Evolutionary conservation across 1,284 basidiomycete species (phyloP).

Genomic region (Cryptococcus sp.): DNA sequence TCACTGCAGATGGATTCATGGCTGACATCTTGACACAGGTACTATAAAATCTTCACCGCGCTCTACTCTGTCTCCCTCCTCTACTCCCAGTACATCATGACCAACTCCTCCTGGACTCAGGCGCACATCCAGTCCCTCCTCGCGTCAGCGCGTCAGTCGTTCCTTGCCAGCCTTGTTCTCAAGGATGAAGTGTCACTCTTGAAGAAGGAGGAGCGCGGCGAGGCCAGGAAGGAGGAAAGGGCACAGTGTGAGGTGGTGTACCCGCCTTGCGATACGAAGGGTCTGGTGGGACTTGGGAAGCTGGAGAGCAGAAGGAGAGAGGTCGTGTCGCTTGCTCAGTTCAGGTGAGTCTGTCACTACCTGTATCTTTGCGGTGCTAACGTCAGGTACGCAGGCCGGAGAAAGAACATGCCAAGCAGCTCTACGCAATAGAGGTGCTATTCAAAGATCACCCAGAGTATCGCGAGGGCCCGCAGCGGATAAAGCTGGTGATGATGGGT

Average conservation of each 20-base stretch:
- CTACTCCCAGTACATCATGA: conserved; percentile 70
- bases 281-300: conserved; percentile 61
- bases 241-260: conserved; percentile 61
- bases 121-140: conserved; percentile 75
- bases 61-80: conserved; percentile 74
- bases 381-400: conserved; percentile 61
- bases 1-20: no score
- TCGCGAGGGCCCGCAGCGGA: conserved; percentile 15
- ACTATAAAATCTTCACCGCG: conserved; percentile 84
- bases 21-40: conserved; percentile 54
- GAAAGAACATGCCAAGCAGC: conserved; percentile 85
- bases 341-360: conserved; percentile 58
- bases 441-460: conserved; percentile 61
- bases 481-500: conserved; percentile 62
- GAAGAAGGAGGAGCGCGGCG: conserved; percentile 22
- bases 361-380: not conserved
- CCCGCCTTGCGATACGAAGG: conserved; percentile 85
- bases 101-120: conserved; percentile 93
- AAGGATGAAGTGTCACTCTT: conserved; percentile 30
- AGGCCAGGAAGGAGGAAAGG: conserved; percentile 13
- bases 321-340: conserved; percentile 85
- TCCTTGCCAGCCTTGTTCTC: conserved; percentile 31
- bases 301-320: conserved; percentile 63
- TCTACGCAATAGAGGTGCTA: conserved; percentile 66
- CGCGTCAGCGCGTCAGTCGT: conserved; percentile 25